Base-by-base conservation (phyloP, 1,284 basidiomycete genomes). In the Uromyces viciae-fabae region DNA sequence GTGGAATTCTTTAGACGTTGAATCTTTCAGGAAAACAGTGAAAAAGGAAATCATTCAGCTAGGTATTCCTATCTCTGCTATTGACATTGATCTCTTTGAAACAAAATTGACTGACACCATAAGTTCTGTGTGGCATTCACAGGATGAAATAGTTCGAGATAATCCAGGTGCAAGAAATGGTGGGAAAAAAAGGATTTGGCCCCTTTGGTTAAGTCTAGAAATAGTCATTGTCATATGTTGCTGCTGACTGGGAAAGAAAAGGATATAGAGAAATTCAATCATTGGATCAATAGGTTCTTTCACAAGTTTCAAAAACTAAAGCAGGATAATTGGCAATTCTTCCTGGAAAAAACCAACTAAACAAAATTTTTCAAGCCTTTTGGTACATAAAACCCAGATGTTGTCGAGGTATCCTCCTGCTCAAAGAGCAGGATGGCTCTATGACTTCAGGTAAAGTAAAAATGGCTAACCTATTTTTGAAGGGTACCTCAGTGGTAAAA, bases 301-400 rank as follows among this genome's bases (percentile, higher is more conserved):
- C 1, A 15, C 0, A 25, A 56, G 31, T 43, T 78, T 28, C 14
- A 5, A 14, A 3, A 28, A 0, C 75, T 78, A 11, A 78, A 78
- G 22, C 60, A 78, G n/a, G 25, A 56, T 4, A 40, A 78, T 36
- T 78, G 75, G 75, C 46, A 38, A 3, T 22, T 9, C 7, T 78
- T 68, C 46, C 46, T 78, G 2, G 75, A 56, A 2, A 25, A 38
- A 1, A 76, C 43, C 0, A 3, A 11, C 14, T 42, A 8, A 74
- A 52, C 22, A n/a, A 31, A 2, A 40, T 69, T 7, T 78, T 71
- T 19, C 62, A 78, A 54, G 76, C 64, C 9, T 68, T 69, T 28
- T 33, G 60, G 36, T 78, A n/a, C 43, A 78, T 64, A 14, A 78
- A 78, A 42, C 62, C 75, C 1, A 68, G 46, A 1, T 28, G 49